Conservation (phyloP, 1,139 yeast species). For the Lodderomyces metapsilosis region DNA sequence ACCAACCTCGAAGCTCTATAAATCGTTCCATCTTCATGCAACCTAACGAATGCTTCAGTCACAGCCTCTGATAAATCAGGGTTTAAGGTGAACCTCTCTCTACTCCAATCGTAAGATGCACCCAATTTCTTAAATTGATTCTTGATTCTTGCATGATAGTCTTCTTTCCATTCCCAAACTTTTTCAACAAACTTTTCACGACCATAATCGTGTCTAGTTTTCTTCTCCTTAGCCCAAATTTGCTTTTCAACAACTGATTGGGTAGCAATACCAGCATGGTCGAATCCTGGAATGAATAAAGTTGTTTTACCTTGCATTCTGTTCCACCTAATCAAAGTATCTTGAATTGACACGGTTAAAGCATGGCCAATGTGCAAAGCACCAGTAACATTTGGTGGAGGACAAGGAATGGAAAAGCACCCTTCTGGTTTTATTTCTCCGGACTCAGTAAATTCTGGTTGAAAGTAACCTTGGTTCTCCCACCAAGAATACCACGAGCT, state of each 20-base stretch:
- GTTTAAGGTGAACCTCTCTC: conserved; percentile 91
- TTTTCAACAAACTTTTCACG: conserved; percentile 84
- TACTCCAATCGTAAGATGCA: conserved; percentile 94
- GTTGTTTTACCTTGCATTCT: conserved; percentile 98
- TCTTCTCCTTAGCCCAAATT: conserved; percentile 82
- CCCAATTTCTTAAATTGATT: conserved; percentile 83
- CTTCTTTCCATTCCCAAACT: conserved; percentile 99
- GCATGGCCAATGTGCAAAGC: conserved; percentile 99
- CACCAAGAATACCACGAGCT: conserved; percentile 99
- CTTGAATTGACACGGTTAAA: conserved; percentile 92
- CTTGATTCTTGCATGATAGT: conserved; percentile 83
- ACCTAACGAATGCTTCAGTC: conserved; percentile 82
- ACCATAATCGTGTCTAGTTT: conserved; percentile 93
- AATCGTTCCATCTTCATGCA: conserved; percentile 93
- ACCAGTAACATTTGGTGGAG: conserved; percentile 99
- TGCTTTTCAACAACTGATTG: conserved; percentile 98
- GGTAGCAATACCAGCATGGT: conserved; percentile 98
- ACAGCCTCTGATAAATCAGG: conserved; percentile 80
- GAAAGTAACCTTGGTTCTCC: conserved; percentile 82
- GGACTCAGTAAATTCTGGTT: conserved; percentile 76
- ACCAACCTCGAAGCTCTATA: conserved; percentile 93
- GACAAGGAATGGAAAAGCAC: conserved; percentile 87
- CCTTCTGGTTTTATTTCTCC: conserved; percentile 84
- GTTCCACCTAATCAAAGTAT: conserved; percentile 85
- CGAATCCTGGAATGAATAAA: conserved; percentile 92